phyloP scores from a whole-genome alignment of 1,139 yeast genomes.

The Debaryomycetaceae sp. region DNA sequence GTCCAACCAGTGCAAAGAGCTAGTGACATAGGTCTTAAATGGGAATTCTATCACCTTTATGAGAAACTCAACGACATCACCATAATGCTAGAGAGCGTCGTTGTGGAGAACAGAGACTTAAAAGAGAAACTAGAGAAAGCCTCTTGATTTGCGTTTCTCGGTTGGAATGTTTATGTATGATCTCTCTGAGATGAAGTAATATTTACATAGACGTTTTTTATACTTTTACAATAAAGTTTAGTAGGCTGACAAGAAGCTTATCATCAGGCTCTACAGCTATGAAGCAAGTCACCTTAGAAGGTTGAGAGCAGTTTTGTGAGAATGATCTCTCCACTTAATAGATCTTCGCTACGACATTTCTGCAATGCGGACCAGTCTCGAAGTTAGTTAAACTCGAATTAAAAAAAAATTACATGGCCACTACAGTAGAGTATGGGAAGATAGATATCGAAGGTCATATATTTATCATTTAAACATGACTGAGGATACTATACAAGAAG shows the following conservation, averaged over 20 bases:
- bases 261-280: too few relatives aligned
- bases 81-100: constrained; percentile 36
- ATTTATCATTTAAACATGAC: constrained; percentile 2
- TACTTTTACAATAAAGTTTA: too few relatives aligned
- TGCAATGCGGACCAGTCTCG: not conserved
- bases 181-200: too few relatives aligned
- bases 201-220: too few relatives aligned
- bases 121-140: constrained; percentile 12
- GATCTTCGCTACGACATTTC: not conserved
- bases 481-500: constrained; percentile 4
- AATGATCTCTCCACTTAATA: too few relatives aligned
- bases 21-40: constrained; percentile 53
- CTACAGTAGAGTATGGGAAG: not conserved
- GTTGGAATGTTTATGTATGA: too few relatives aligned
- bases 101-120: constrained; percentile 41
- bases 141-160: too few relatives aligned
- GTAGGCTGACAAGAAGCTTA: too few relatives aligned
- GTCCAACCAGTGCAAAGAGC: constrained; percentile 61
- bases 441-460: not conserved
- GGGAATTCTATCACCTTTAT: constrained; percentile 62
- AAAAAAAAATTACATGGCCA: not conserved
- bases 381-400: not conserved
- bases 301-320: too few relatives aligned
- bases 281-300: too few relatives aligned
- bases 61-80: constrained; percentile 46